A percentile compares a stretch with the other conserved stretches of the same genome.
phyloP scores from a whole-genome alignment of 768 basidiomycete species.

The Leccinum arenicola region DNA sequence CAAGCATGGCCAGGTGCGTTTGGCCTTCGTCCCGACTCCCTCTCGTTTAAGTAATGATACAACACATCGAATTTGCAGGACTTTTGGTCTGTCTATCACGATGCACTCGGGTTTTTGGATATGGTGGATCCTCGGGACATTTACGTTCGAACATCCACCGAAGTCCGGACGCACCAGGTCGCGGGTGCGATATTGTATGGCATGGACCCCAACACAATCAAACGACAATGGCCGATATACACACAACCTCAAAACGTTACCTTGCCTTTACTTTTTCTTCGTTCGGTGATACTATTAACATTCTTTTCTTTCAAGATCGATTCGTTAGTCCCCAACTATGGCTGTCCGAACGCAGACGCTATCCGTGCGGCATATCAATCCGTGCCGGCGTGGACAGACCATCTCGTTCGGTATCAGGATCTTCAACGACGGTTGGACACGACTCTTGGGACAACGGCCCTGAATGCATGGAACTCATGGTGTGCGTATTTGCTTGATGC shows the following conservation, averaged over 20 bases:
- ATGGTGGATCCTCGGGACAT: constrained; percentile 36
- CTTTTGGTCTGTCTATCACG: constrained; percentile 44
- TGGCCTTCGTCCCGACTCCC: not conserved
- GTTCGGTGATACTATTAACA: not conserved
- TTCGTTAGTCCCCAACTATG: constrained; percentile 43
- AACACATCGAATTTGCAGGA: constrained; percentile 34
- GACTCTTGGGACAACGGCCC: constrained; percentile 39
- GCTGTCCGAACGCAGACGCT: constrained; percentile 39
- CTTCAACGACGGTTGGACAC: constrained; percentile 38
- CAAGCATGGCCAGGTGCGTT: constrained; percentile 37
- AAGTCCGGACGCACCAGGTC: constrained; percentile 47
- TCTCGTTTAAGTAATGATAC: not conserved
- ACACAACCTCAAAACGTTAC: constrained; percentile 42
- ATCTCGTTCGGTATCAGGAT: constrained; percentile 35
- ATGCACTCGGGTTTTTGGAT: constrained; percentile 36
- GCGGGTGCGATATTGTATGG: constrained; percentile 44
- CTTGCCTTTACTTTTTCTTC: not conserved
- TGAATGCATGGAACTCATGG: constrained; percentile 45
- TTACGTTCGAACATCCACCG: constrained; percentile 43
- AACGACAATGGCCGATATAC: constrained; percentile 36
- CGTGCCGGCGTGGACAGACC: constrained; percentile 46
- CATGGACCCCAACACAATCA: constrained; percentile 38
- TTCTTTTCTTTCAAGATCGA: constrained; percentile 37
- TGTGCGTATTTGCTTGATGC: constrained; percentile 30
- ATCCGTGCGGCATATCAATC: constrained; percentile 42